Percentiles rank a stretch among this genome's conserved stretches.
These are phyloP conservation scores for Ophiostoma australiae DNA, from an alignment of 2,329 filamentous ascomycete genomes.

Conservation along the genomic window DNA sequence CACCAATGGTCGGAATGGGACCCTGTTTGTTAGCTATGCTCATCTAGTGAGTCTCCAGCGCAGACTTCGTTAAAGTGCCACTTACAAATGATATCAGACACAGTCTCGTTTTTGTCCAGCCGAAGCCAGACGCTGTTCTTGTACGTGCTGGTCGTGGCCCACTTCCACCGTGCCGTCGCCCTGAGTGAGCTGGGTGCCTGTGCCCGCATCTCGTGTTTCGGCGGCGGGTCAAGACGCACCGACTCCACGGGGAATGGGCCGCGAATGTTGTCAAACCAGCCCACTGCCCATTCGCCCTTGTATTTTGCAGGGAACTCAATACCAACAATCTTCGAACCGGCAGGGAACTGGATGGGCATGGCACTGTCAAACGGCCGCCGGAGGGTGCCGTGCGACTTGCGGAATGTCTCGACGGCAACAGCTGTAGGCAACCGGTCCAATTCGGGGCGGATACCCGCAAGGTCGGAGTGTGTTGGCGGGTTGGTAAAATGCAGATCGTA, in stretches of 20 bases:
- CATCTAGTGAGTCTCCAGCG: background rate
- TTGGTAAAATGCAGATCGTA: constrained; percentile 49
- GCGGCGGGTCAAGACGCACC: constrained; percentile 45
- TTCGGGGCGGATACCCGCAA: constrained; percentile 40
- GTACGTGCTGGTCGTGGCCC: constrained; percentile 40
- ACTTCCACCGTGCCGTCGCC: constrained; percentile 50
- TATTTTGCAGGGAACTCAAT: constrained; percentile 50
- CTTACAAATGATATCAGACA: constrained; percentile 56
- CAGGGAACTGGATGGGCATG: constrained; percentile 31
- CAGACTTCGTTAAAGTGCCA: background rate
- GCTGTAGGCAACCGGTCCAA: constrained; percentile 43
- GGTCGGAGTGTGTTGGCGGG: constrained; percentile 40
- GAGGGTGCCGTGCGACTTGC: constrained; percentile 43
- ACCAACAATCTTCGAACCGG: constrained; percentile 47
- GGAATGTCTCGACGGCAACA: constrained; percentile 44
- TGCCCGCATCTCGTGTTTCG: constrained; percentile 40
- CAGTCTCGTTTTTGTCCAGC: constrained; percentile 60
- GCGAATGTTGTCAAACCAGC: constrained; percentile 50
- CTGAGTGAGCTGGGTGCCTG: constrained; percentile 43
- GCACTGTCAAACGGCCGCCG: constrained; percentile 28
- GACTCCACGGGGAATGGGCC: constrained; percentile 47
- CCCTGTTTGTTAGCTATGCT: constrained; percentile 5
- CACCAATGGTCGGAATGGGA: constrained; percentile 49
- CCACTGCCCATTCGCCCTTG: constrained; percentile 51
- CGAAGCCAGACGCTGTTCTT: constrained; percentile 45